These are phyloP conservation scores for Coelastrella sp. DNA, from an alignment of 139 green algal species.

Conservation along the genomic window DNA sequence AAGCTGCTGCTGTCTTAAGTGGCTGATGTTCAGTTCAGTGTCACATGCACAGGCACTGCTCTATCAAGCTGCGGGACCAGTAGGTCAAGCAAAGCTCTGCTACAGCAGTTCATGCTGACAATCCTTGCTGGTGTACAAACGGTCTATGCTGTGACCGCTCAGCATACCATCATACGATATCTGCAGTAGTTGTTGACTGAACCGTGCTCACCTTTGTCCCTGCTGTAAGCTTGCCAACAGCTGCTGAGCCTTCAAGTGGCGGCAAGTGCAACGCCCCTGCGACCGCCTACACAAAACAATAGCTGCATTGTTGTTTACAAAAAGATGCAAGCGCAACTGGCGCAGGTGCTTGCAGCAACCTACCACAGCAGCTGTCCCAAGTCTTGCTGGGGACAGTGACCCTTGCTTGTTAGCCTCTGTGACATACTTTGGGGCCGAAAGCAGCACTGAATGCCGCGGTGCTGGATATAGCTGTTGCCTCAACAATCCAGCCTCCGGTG, in stretches of 20 bases:
- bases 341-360: not conserved
- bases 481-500: conserved; percentile 11
- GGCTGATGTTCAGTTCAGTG: no score
- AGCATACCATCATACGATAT: not conserved
- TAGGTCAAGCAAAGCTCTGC: no score
- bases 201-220: not conserved
- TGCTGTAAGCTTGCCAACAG: not conserved
- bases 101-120: no score
- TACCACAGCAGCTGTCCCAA: not conserved
- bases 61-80: no score
- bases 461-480: conserved; percentile 43
- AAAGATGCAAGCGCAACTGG: not conserved
- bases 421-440: not conserved
- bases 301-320: not conserved
- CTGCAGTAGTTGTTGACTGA: not conserved
- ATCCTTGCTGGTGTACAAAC: no score
- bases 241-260: not conserved
- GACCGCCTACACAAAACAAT: no score
- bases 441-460: not conserved
- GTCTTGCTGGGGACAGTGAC: conserved; percentile 6
- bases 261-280: no score
- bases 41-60: no score
- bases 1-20: no score
- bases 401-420: not conserved
- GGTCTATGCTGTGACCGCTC: no score